Evolutionary conservation across 2,329 filamentous ascomycete genomes (phyloP), one percentile per base, ranked within the genome.

Genomic region (Diaporthe citrichinensis): DNA sequence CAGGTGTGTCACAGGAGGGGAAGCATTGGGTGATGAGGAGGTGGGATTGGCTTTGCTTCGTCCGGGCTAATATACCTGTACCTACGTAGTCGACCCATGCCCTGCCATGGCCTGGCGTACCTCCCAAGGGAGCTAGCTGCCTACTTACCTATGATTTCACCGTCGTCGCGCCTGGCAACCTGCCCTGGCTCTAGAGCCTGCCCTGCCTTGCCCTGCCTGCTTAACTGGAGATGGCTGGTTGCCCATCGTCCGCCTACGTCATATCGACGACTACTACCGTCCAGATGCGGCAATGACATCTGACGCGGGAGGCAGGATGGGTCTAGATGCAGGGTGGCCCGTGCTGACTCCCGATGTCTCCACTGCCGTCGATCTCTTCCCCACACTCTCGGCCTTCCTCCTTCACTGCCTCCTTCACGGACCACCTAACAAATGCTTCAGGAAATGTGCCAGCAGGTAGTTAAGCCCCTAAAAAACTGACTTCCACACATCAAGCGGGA

Each of bases 261-360:
- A 68, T 68, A 25, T 68, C 65, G 46, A 68, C 65, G 65, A 65
- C 65, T 28, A 31, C 46, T 53, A 39, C 15, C 28, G 28, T 68
- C 31, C 65, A 39, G 34, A 68, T 53, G 65, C 65, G 49, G 65
- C 46, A 68, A 68, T 68, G 65, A 39, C 65, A 68, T 68, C 65
- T 68, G 65, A 53, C 23, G 31, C 31, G 44, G 20, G 14, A 31
- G 39, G 6, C 36, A 10, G 65, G 65, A 68, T 53, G 46, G 65
- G 65, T 7, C 65, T 53, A 53, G 65, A 41, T 17, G 31, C 23
- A 6, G 23, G 7, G 31, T 68, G 65, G 65, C 23, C 65, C 46
- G 46, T 68, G 65, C 65, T 53, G 28, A 4, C 7, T 36, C 62
- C 41, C 44, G 28, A 31, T 49, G 20, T 8, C 28, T 67, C 62